Conservation (phyloP, 1,284 basidiomycete species). For the Cryptococcus depauperatus region DNA sequence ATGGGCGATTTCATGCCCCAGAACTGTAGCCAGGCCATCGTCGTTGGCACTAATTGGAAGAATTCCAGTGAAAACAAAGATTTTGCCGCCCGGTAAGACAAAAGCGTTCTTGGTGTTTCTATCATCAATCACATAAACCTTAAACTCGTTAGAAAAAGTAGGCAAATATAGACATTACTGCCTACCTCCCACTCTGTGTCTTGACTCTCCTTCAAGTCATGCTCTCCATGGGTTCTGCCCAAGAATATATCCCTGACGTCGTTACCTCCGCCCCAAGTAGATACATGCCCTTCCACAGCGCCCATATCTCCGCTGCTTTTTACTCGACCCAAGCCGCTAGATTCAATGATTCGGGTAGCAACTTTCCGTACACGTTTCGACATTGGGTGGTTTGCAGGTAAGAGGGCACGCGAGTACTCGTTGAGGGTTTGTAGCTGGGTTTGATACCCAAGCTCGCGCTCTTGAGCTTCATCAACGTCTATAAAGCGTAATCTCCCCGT, state of each 20-base stretch:
- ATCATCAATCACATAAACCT: conserved; percentile 75
- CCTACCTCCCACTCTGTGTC: conserved; percentile 45
- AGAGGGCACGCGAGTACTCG: conserved; percentile 54
- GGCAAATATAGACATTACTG: not conserved
- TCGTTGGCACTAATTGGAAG: conserved; percentile 70
- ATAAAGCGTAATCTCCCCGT: conserved; percentile 81
- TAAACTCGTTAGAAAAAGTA: conserved; percentile 15
- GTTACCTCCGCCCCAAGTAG: conserved; percentile 27
- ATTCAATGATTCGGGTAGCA: conserved; percentile 62
- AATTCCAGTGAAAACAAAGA: conserved; percentile 86
- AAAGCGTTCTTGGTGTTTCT: conserved; percentile 67
- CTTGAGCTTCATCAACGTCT: conserved; percentile 57
- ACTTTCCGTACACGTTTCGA: conserved; percentile 61
- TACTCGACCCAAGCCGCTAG: conserved; percentile 61
- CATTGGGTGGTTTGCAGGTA: conserved; percentile 62
- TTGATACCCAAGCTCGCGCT: conserved; percentile 48
- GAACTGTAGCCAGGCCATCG: conserved; percentile 73
- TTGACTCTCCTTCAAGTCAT: conserved; percentile 39
- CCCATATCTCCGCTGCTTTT: conserved; percentile 39
- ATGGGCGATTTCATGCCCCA: conserved; percentile 86
- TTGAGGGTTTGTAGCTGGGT: conserved; percentile 52
- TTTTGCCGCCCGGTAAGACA: conserved; percentile 63
- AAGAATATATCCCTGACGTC: conserved; percentile 25
- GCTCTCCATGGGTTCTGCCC: conserved; percentile 17
- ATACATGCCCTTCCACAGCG: conserved; percentile 28